Evolutionary conservation across 2,329 filamentous ascomycete genomes (phyloP).

Genomic region (Eutypa lata): DNA sequence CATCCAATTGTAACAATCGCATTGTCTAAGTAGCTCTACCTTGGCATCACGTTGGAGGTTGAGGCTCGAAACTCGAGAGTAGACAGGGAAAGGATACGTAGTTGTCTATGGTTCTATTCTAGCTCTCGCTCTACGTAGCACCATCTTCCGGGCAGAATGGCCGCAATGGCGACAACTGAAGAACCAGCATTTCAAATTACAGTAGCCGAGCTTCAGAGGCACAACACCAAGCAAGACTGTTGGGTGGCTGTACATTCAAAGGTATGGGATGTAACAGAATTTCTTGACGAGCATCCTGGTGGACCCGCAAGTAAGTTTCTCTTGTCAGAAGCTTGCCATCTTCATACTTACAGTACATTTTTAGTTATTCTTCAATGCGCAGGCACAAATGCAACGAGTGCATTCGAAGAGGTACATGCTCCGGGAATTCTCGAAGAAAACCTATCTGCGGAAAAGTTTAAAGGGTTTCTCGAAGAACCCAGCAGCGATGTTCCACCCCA

Average conservation of each 20-base stretch:
- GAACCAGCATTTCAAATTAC: slow-evolving; percentile 1
- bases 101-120: too few relatives aligned
- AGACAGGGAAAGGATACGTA: too few relatives aligned
- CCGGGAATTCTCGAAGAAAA: slow-evolving; percentile 8
- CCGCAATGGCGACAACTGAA: neutral
- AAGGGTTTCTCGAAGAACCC: slow-evolving; percentile 4
- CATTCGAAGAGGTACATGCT: slow-evolving; percentile 6
- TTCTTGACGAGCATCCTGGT: slow-evolving; percentile 9
- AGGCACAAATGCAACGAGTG: slow-evolving; percentile 4
- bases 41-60: too few relatives aligned
- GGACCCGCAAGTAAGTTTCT: slow-evolving; percentile 6
- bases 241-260: slow-evolving; percentile 8
- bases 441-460: slow-evolving; percentile 6
- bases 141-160: neutral
- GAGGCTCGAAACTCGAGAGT: too few relatives aligned
- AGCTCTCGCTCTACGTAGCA: too few relatives aligned
- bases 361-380: slow-evolving; percentile 7
- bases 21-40: too few relatives aligned
- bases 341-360: neutral
- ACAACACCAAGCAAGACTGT: slow-evolving; percentile 6
- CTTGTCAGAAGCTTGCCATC: neutral
- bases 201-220: slow-evolving; percentile 2
- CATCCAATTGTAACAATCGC: too few relatives aligned
- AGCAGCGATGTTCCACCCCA: slow-evolving; percentile 3
- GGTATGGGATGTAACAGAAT: slow-evolving; percentile 10